Conservation (phyloP, 2,329 filamentous ascomycete genomes). For the Zymoseptoria brevis region DNA sequence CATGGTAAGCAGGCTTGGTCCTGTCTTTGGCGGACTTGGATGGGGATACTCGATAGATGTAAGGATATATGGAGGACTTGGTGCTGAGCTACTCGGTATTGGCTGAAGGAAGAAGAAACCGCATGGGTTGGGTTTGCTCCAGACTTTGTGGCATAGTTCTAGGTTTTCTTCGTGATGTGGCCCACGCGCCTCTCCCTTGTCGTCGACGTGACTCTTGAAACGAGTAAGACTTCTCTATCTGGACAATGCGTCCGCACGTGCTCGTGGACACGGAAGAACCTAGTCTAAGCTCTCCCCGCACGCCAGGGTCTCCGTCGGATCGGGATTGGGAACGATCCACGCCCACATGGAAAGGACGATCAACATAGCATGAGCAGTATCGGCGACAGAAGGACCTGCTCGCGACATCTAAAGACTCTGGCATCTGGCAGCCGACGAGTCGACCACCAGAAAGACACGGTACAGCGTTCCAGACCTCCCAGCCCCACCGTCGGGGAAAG, state of each 20-base stretch:
- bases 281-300: neutral
- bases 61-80: no score
- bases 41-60: no score
- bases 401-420: neutral
- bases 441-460: neutral
- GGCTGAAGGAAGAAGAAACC: no score
- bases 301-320: no score
- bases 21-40: no score
- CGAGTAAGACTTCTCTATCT: no score
- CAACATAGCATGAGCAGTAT: neutral
- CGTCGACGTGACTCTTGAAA: neutral
- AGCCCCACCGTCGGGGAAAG: neutral
- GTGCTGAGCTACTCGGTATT: no score
- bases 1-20: neutral
- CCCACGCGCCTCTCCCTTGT: neutral
- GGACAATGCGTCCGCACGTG: neutral
- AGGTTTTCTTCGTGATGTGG: no score
- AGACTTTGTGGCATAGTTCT: no score
- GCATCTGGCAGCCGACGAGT: neutral
- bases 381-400: neutral
- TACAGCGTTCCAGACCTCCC: neutral
- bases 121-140: no score
- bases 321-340: no score
- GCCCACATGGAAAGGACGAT: neutral
- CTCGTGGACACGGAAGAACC: neutral